Evolutionary conservation across 2,329 filamentous ascomycete species (phyloP).

Genomic region (Diaporthe caulivora): DNA sequence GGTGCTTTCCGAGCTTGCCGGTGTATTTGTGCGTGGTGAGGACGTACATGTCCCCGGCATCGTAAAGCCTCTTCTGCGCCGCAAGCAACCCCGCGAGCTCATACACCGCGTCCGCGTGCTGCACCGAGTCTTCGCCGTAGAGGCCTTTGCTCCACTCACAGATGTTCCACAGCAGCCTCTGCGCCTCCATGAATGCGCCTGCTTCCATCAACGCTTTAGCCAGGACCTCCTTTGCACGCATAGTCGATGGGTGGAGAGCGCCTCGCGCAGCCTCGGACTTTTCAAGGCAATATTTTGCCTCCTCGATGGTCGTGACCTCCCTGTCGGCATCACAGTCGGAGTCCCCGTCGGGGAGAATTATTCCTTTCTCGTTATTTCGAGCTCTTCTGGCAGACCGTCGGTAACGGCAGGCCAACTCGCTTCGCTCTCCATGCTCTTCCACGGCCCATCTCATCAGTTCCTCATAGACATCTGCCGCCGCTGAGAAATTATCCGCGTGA

Average conservation of each 20-base stretch:
- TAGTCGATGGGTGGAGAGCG: neutral
- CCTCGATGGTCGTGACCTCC: neutral
- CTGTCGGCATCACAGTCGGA: too few relatives aligned
- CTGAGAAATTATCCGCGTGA: neutral
- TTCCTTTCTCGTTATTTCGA: too few relatives aligned
- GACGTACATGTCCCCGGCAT: too few relatives aligned
- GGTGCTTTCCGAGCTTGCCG: too few relatives aligned
- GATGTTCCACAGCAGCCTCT: neutral
- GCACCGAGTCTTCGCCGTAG: neutral
- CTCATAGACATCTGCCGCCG: neutral
- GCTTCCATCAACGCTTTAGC: neutral
- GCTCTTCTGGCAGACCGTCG: too few relatives aligned
- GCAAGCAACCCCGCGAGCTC: too few relatives aligned
- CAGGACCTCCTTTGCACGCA: neutral
- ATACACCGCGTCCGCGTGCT: neutral
- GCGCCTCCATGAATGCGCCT: neutral
- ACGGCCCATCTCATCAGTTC: neutral
- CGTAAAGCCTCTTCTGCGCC: too few relatives aligned
- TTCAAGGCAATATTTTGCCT: neutral
- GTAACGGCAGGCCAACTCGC: too few relatives aligned
- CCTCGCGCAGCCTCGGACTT: neutral
- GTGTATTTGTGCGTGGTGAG: too few relatives aligned
- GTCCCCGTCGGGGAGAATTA: too few relatives aligned
- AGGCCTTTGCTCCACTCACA: neutral
- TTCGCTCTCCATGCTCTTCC: neutral